These are phyloP conservation scores for Cercospora janseana DNA, from an alignment of 2,329 filamentous ascomycete genomes.

Conservation along the genomic window DNA sequence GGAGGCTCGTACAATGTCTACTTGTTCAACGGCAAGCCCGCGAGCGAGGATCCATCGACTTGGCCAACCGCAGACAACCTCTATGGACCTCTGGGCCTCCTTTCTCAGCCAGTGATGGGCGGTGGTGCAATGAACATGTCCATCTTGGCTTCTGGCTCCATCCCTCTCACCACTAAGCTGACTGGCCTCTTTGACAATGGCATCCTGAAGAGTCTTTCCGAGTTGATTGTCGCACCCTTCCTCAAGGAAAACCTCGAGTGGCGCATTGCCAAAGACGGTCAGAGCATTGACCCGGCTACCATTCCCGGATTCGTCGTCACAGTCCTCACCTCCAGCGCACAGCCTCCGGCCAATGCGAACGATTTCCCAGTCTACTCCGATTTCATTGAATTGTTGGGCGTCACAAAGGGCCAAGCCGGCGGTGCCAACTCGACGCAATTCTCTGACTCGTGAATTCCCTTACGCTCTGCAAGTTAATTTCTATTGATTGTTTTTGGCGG, in stretches of 20 bases:
- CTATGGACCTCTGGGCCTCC: conserved; percentile 58
- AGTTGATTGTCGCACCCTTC: conserved; percentile 33
- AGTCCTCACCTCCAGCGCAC: conserved; percentile 41
- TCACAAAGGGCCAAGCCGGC: conserved; percentile 26
- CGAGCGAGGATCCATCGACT: conserved; percentile 41
- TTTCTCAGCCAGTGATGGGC: conserved; percentile 20
- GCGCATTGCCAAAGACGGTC: conserved; percentile 36
- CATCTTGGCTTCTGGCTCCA: conserved; percentile 35
- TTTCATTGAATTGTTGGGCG: conserved; percentile 27
- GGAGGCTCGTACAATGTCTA: conserved; percentile 63
- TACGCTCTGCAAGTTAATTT: too few species aligned
- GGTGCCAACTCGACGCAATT: conserved; percentile 23
- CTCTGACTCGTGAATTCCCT: too few species aligned
- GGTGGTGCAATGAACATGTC: conserved; percentile 9
- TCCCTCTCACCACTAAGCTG: conserved; percentile 48
- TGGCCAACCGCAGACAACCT: conserved; percentile 58
- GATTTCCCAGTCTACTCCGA: conserved; percentile 39
- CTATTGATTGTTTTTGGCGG: too few species aligned
- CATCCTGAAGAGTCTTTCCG: conserved; percentile 34
- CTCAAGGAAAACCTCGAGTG: conserved; percentile 38
- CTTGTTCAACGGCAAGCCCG: conserved; percentile 62
- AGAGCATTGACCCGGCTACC: conserved; percentile 34
- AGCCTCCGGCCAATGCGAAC: conserved; percentile 32
- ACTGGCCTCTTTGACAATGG: conserved; percentile 35
- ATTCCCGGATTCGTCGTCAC: conserved; percentile 42